A percentile compares a stretch with the other conserved stretches of the same genome.
Evolutionary conservation across 495 filamentous ascomycete genomes (phyloP).

Genomic region (Neurospora sp.): DNA sequence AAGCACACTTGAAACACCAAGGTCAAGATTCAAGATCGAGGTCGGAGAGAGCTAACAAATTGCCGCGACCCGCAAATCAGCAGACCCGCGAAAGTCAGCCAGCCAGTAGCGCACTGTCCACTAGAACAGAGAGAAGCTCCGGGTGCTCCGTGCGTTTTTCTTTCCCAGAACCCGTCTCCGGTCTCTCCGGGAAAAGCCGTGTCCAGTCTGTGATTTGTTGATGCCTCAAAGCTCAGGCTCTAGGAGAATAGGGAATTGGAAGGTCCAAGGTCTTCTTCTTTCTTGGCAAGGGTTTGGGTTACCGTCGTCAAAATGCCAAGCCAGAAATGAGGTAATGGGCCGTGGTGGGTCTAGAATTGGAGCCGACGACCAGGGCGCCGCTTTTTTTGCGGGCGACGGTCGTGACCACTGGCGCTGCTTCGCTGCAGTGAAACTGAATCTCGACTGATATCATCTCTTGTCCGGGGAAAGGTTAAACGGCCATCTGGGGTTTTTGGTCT

Average conservation of each 20-base stretch:
- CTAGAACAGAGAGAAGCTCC: background rate
- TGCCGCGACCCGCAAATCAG: background rate
- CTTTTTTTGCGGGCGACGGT: background rate
- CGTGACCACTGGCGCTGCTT: background rate
- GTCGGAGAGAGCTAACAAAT: background rate
- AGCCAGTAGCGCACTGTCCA: background rate
- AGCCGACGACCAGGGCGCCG: background rate
- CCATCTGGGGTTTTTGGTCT: background rate
- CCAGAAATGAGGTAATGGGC: slow-evolving; percentile 8
- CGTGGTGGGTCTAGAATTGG: background rate
- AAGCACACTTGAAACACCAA: background rate
- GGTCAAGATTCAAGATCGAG: background rate
- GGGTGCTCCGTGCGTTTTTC: background rate
- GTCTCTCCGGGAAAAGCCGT: background rate
- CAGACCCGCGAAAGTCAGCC: slow-evolving; percentile 1
- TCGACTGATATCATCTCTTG: background rate
- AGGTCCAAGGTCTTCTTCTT: background rate
- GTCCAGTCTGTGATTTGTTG: background rate
- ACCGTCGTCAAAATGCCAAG: background rate
- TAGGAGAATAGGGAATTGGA: background rate
- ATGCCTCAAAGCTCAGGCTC: background rate
- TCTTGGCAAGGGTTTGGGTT: background rate
- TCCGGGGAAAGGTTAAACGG: background rate
- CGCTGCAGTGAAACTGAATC: background rate
- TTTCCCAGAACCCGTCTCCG: background rate